Conservation (phyloP, 805 yeast genomes). For the Candida jianshihensis region DNA sequence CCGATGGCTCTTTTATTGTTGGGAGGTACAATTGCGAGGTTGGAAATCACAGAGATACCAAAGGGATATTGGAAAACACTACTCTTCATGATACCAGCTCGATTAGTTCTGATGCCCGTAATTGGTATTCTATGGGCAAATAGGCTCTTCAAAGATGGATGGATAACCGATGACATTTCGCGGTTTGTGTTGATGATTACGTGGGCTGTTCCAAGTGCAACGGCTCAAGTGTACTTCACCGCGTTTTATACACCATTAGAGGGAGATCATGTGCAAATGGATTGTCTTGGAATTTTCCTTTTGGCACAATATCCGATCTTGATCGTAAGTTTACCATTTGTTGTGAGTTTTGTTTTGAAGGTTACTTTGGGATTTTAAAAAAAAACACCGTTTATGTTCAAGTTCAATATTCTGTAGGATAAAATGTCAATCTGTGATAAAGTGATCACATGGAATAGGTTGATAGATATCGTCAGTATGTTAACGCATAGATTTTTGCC, state of each 20-base stretch:
- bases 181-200: slow-evolving; percentile 68
- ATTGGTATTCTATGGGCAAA: slow-evolving; percentile 66
- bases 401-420: no score
- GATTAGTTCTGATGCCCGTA: slow-evolving; percentile 70
- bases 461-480: slow-evolving; percentile 9
- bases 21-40: slow-evolving; percentile 84
- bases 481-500: no score
- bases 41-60: slow-evolving; percentile 53
- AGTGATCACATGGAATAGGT: slow-evolving; percentile 12
- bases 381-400: neutral
- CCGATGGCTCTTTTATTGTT: slow-evolving; percentile 77
- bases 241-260: slow-evolving; percentile 76
- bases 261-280: slow-evolving; percentile 53
- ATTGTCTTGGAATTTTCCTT: slow-evolving; percentile 71
- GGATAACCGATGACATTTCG: slow-evolving; percentile 55
- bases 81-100: slow-evolving; percentile 43
- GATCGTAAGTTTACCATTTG: slow-evolving; percentile 64
- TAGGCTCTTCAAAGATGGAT: slow-evolving; percentile 51
- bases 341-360: slow-evolving; percentile 25
- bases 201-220: slow-evolving; percentile 82
- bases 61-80: slow-evolving; percentile 69
- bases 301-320: slow-evolving; percentile 68
- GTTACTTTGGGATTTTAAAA: slow-evolving; percentile 3
- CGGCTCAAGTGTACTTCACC: slow-evolving; percentile 81
- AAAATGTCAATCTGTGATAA: slow-evolving; percentile 6